These are phyloP conservation scores for Zoysia japonica DNA, from an alignment of 176 grass and related monocot species.

Conservation along the genomic window DNA sequence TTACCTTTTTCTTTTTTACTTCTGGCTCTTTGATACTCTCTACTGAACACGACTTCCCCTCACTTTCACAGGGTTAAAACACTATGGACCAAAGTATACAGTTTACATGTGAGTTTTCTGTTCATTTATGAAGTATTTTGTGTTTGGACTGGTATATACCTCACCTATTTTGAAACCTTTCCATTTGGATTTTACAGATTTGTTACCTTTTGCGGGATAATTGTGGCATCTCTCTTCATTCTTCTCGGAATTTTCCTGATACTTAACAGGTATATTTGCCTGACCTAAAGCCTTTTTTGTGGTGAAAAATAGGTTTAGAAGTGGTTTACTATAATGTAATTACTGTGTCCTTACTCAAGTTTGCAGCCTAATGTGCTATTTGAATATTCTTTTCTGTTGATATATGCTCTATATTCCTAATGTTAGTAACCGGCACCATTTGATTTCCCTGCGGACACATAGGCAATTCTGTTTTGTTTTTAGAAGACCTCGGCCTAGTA, in stretches of 20 bases:
- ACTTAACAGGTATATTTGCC: conserved; percentile 62
- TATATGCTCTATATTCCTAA: not conserved
- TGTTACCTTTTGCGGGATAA: conserved; percentile 63
- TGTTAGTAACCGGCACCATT: not conserved
- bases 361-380: not conserved
- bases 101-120: conserved; percentile 66
- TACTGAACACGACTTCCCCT: conserved; percentile 11
- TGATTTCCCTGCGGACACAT: not conserved
- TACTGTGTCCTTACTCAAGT: not conserved
- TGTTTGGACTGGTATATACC: not conserved
- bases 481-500: not conserved
- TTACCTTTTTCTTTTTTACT: not conserved
- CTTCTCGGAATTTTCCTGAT: conserved; percentile 75
- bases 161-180: conserved; percentile 39
- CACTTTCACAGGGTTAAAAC: conserved; percentile 57
- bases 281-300: not conserved
- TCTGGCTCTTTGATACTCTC: not conserved
- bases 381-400: not conserved
- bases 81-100: conserved; percentile 59
- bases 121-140: conserved; percentile 9
- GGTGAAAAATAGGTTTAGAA: not conserved
- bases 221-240: conserved; percentile 74
- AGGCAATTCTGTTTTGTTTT: conserved; percentile 3
- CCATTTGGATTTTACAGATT: conserved; percentile 63
- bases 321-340: not conserved